Conservation (phyloP, 208 protist species). For the Zelonia costaricensis region DNA sequence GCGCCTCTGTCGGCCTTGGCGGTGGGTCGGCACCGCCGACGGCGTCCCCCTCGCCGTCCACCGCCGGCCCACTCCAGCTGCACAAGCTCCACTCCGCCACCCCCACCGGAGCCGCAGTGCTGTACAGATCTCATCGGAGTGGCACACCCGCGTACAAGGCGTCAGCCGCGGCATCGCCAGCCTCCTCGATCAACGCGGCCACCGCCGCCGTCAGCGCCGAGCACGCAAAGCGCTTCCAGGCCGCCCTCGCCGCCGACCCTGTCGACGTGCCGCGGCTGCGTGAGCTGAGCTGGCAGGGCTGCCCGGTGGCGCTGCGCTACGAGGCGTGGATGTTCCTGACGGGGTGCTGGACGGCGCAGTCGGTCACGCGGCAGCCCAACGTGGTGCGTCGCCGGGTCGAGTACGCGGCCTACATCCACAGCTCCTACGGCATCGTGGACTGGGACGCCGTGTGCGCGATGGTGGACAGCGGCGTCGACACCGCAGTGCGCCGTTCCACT, state of each 20-base stretch:
- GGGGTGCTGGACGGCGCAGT: constrained; percentile 49
- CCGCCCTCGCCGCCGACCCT: constrained; percentile 28
- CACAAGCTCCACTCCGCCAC: background rate
- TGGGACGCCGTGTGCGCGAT: constrained; percentile 55
- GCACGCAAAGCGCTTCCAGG: constrained; percentile 28
- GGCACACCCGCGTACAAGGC: background rate
- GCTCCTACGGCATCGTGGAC: constrained; percentile 52
- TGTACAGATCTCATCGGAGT: background rate
- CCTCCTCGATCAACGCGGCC: background rate
- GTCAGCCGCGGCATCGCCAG: too few relatives aligned
- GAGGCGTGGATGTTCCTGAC: constrained; percentile 69
- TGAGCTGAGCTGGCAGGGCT: constrained; percentile 57
- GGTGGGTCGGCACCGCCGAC: background rate
- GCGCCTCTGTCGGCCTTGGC: background rate
- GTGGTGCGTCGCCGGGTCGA: constrained; percentile 54
- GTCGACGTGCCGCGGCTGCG: constrained; percentile 45
- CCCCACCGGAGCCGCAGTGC: background rate
- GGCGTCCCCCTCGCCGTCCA: background rate
- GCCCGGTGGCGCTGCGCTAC: constrained; percentile 45
- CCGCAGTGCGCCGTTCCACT: constrained; percentile 27
- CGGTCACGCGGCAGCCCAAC: constrained; percentile 32
- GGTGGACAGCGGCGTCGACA: constrained; percentile 34
- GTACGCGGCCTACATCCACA: constrained; percentile 53
- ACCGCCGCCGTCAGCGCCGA: constrained; percentile 4
- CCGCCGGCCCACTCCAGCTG: background rate